Evolutionary conservation across 2,329 filamentous ascomycete species (phyloP).

Genomic region (Mycosphaerelloides madeirae): DNA sequence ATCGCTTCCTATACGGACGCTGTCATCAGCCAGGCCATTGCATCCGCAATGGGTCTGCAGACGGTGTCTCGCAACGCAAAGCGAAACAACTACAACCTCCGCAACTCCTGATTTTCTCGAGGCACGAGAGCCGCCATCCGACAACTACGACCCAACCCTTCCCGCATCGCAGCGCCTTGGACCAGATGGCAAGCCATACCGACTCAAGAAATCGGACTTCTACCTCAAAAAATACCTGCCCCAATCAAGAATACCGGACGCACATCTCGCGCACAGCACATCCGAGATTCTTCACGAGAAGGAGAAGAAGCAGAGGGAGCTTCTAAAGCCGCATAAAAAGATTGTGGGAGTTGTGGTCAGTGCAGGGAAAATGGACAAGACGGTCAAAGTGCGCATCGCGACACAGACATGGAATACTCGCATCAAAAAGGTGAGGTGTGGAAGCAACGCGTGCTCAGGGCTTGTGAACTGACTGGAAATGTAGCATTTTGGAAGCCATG

Average conservation of each 20-base stretch:
- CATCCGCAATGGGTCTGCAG: conserved; percentile 28
- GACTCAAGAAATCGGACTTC: conserved; percentile 18
- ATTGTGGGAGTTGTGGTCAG: conserved; percentile 66
- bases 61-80: conserved; percentile 29
- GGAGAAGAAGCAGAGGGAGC: conserved; percentile 24
- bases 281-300: conserved; percentile 18
- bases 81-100: conserved; percentile 12
- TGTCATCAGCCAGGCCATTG: conserved; percentile 12
- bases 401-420: conserved; percentile 66
- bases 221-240: conserved; percentile 20
- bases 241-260: conserved; percentile 7
- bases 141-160: conserved; percentile 19
- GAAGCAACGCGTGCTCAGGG: too few relatives aligned
- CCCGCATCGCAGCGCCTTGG: conserved; percentile 12
- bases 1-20: conserved; percentile 23
- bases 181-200: conserved; percentile 12
- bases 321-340: conserved; percentile 21
- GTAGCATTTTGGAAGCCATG: conserved; percentile 61
- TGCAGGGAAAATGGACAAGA: conserved; percentile 71
- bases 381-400: conserved; percentile 71
- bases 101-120: conserved; percentile 2
- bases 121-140: conserved; percentile 1
- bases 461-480: not conserved
- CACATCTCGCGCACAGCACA: conserved; percentile 22
- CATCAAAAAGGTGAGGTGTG: conserved; percentile 61